These are phyloP conservation scores for Gamsiella multidivaricata DNA, from an alignment of 192 early-diverging fungal species.

Conservation along the genomic window DNA sequence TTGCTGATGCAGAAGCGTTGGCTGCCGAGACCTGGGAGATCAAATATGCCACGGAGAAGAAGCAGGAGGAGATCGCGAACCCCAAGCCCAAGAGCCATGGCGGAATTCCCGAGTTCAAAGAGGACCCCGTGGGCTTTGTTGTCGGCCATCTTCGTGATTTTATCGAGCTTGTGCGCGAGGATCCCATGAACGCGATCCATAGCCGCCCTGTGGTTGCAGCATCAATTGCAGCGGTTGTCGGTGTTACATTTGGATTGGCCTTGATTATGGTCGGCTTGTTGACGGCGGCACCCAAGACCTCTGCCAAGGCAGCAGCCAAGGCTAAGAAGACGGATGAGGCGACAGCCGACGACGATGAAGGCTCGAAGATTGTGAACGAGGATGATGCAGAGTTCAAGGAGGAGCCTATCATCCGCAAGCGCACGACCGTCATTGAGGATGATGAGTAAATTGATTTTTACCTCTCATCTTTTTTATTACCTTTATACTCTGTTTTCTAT, in stretches of 20 bases:
- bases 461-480: not conserved
- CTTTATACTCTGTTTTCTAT: not conserved
- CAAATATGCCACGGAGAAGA: conserved; percentile 78
- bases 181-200: conserved; percentile 54
- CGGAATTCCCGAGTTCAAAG: conserved; percentile 28
- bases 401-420: conserved; percentile 22
- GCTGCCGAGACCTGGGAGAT: conserved; percentile 82
- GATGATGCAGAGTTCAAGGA: conserved; percentile 11
- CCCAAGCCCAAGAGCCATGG: conserved; percentile 15
- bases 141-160: conserved; percentile 45
- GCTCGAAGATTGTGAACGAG: not conserved
- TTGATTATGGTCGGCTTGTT: conserved; percentile 50
- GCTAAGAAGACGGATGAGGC: conserved; percentile 59
- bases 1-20: conserved; percentile 73
- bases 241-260: conserved; percentile 38
- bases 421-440: conserved; percentile 27
- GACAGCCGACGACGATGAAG: conserved; percentile 43
- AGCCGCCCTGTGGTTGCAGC: conserved; percentile 49
- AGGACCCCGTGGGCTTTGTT: conserved; percentile 51
- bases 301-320: conserved; percentile 10
- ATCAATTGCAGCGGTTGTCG: conserved; percentile 33
- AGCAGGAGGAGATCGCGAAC: conserved; percentile 61
- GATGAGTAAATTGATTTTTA: conserved; percentile 17
- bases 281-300: conserved; percentile 23
- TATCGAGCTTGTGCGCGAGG: conserved; percentile 46